Conservation (phyloP, 2,329 filamentous ascomycete species). For the Penicillium polonicum region DNA sequence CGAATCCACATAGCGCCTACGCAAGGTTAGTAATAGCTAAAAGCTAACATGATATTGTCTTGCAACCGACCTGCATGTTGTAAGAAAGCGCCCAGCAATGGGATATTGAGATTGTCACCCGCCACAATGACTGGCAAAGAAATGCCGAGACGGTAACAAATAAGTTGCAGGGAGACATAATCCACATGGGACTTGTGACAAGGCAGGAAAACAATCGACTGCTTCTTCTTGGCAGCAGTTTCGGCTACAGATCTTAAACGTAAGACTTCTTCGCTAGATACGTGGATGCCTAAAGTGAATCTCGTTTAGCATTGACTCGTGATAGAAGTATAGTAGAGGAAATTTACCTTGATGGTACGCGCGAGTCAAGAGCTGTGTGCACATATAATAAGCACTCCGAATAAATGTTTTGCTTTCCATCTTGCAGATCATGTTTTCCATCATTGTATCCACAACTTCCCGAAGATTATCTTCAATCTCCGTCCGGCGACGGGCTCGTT, state of each 20-base stretch:
- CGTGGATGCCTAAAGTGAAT: conserved; percentile 67
- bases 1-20: conserved; percentile 90
- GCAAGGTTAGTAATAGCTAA: conserved; percentile 17
- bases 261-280: conserved; percentile 89
- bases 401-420: conserved; percentile 96
- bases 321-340: neutral
- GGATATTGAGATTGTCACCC: conserved; percentile 95
- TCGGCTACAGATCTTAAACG: conserved; percentile 78
- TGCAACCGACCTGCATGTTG: conserved; percentile 72
- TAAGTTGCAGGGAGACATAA: conserved; percentile 90
- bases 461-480: conserved; percentile 71
- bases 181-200: conserved; percentile 95
- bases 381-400: conserved; percentile 83
- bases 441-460: conserved; percentile 81
- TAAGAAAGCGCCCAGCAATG: conserved; percentile 81
- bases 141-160: conserved; percentile 90
- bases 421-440: conserved; percentile 97
- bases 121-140: conserved; percentile 88
- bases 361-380: conserved; percentile 81
- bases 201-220: conserved; percentile 93
- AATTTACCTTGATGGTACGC: conserved; percentile 83
- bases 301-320: neutral
- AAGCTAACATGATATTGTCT: neutral
- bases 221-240: conserved; percentile 78
- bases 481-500: conserved; percentile 38